Evolutionary conservation across 495 filamentous ascomycete genomes (phyloP), one percentile per base, ranked within the genome.

Genomic region (Xylaria flabelliformis): DNA sequence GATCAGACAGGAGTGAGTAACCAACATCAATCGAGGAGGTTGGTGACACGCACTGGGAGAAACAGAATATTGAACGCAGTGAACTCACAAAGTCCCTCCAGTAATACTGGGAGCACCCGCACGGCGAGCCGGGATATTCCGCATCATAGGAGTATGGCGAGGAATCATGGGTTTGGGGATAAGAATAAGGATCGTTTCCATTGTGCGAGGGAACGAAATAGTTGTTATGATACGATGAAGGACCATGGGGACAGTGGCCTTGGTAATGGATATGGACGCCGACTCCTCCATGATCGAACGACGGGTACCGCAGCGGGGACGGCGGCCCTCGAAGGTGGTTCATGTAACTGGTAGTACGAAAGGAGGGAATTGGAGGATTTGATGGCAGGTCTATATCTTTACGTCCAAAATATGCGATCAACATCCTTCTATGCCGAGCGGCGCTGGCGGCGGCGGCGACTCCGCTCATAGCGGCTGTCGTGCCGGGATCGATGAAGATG

Each of bases 41-140:
- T 13, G 50, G 24, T 24, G 21, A 17, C 53, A 12, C 8, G 26
- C 24, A 53, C 19, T 24, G 12, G 26, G 53, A 7, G n/a, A 29
- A 36, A 13, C 50, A 56, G 65, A 56, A 6, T 13, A 56, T 17
- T 36, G 65, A 64, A 70, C 41, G 24, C n/a, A 61, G 58, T 12
- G 13, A 64, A 61, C 77, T 51, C 69, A 79, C 77, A 67, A 77
- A 77, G 34, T 74, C 75, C 56, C 70, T 72, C 50, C 74, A 79
- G 36, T 77, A 75, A 9, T 75, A 79, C 41, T 72, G 70, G 7
- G 63, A 36, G 29, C 70, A 72, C 51, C 70, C 70, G 36, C 70
- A 72, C 15, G 41, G 39, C 26, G 72, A 70, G 17, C 51, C 69
- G 0, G 65, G 36, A 53, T 70, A 75, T 34, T 65, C 73, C 19